Percentiles rank a stretch among this genome's conserved stretches.
Conservation (phyloP, 2,329 filamentous ascomycete genomes). For the Ploettnerulaceae sp. region DNA sequence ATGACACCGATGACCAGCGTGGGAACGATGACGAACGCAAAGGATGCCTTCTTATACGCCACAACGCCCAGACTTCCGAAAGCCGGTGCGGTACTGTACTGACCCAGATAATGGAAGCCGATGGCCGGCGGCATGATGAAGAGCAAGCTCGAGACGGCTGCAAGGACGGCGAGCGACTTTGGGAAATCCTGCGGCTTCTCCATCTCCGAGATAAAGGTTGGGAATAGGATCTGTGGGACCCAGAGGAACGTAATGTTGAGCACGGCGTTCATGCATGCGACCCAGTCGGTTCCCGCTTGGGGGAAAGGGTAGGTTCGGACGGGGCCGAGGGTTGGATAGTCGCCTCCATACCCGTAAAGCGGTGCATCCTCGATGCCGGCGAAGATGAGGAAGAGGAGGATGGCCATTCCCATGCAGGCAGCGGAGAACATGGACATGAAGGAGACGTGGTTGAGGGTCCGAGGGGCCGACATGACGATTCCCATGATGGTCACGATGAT, state of each 20-base stretch:
- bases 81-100: constrained; percentile 46
- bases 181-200: constrained; percentile 46
- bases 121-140: constrained; percentile 47
- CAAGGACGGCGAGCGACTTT: constrained; percentile 44
- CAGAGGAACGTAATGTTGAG: constrained; percentile 46
- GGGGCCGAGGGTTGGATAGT: constrained; percentile 40
- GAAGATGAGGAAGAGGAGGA: constrained; percentile 46
- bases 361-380: constrained; percentile 43
- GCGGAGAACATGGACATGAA: constrained; percentile 45
- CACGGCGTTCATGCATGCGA: constrained; percentile 45
- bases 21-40: constrained; percentile 47
- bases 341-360: constrained; percentile 41
- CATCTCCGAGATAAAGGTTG: constrained; percentile 48
- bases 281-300: constrained; percentile 41
- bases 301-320: constrained; percentile 46
- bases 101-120: constrained; percentile 44
- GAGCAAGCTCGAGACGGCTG: constrained; percentile 41
- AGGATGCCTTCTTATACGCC: constrained; percentile 44
- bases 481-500: constrained; percentile 44
- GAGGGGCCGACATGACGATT: constrained; percentile 41
- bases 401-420: constrained; percentile 43
- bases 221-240: constrained; percentile 48
- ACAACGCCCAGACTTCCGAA: constrained; percentile 43
- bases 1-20: constrained; percentile 46
- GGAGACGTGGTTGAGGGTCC: constrained; percentile 43